These are phyloP conservation scores for Irpex lacteus DNA, from an alignment of 1,284 basidiomycete genomes.

Conservation along the genomic window DNA sequence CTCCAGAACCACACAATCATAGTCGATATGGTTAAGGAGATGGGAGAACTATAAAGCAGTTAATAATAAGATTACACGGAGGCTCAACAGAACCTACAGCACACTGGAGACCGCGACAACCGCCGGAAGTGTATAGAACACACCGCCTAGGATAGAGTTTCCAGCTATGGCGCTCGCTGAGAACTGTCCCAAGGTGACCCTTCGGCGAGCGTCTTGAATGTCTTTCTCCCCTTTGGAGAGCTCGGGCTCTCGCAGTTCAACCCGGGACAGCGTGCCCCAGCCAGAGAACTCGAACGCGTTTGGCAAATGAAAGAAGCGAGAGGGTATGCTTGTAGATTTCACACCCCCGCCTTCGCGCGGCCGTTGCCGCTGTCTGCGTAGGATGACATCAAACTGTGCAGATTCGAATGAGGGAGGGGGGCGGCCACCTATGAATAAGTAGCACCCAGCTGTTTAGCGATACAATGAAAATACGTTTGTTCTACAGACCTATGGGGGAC, in stretches of 20 bases:
- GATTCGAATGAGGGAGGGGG: constrained; percentile 43
- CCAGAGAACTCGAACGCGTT: constrained; percentile 67
- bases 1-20: constrained; percentile 64
- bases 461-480: neutral
- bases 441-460: no score
- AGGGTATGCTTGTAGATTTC: constrained; percentile 47
- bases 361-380: constrained; percentile 55
- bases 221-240: constrained; percentile 33
- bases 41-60: constrained; percentile 49
- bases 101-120: constrained; percentile 57
- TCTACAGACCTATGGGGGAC: neutral
- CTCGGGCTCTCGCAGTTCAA: constrained; percentile 39
- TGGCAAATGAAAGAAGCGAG: constrained; percentile 60
- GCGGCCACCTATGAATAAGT: neutral
- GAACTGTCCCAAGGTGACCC: constrained; percentile 51
- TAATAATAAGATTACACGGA: neutral
- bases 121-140: constrained; percentile 70
- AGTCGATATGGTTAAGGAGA: constrained; percentile 60
- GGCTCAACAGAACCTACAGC: constrained; percentile 39
- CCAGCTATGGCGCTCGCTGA: constrained; percentile 62
- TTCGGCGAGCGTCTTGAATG: constrained; percentile 31
- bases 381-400: constrained; percentile 50
- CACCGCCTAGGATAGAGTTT: constrained; percentile 65
- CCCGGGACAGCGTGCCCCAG: constrained; percentile 52
- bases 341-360: constrained; percentile 40